These are phyloP conservation scores for Ustilago xerochloae DNA, from an alignment of 1,284 basidiomycete species.

Conservation along the genomic window DNA sequence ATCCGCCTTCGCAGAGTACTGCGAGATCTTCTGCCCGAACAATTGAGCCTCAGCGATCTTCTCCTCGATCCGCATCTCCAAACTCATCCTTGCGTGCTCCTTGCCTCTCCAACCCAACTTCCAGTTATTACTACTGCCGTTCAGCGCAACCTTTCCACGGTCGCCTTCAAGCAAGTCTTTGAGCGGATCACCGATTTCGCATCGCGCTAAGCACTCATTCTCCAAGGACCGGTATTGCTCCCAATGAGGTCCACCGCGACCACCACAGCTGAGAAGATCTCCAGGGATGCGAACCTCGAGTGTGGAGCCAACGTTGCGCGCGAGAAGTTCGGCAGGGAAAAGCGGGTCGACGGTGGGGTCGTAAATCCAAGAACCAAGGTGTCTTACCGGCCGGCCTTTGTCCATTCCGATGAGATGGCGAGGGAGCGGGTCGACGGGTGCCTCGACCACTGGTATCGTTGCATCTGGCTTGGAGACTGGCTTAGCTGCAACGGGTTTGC, in stretches of 20 bases:
- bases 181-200: conserved; percentile 34
- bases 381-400: conserved; percentile 59
- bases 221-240: conserved; percentile 30
- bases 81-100: conserved; percentile 59
- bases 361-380: conserved; percentile 64
- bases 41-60: conserved; percentile 33
- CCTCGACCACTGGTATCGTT: conserved; percentile 8
- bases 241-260: conserved; percentile 29
- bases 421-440: conserved; percentile 39
- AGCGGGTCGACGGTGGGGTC: conserved; percentile 56
- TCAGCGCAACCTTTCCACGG: conserved; percentile 13
- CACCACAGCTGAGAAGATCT: conserved; percentile 38
- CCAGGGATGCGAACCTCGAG: conserved; percentile 65
- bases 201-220: conserved; percentile 17
- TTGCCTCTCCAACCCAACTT: conserved; percentile 64
- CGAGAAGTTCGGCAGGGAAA: conserved; percentile 63
- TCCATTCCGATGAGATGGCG: conserved; percentile 58
- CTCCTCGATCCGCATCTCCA: conserved; percentile 53
- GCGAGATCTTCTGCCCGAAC: conserved; percentile 23
- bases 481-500: not conserved
- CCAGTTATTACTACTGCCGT: conserved; percentile 46
- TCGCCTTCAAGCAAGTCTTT: conserved; percentile 37
- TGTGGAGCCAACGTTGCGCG: conserved; percentile 63
- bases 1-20: not conserved
- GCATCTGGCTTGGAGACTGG: not conserved